Percentiles rank a stretch among this genome's conserved stretches.
These are phyloP conservation scores for Penicillium pancosmium DNA, from an alignment of 495 filamentous ascomycete species.

Conservation along the genomic window DNA sequence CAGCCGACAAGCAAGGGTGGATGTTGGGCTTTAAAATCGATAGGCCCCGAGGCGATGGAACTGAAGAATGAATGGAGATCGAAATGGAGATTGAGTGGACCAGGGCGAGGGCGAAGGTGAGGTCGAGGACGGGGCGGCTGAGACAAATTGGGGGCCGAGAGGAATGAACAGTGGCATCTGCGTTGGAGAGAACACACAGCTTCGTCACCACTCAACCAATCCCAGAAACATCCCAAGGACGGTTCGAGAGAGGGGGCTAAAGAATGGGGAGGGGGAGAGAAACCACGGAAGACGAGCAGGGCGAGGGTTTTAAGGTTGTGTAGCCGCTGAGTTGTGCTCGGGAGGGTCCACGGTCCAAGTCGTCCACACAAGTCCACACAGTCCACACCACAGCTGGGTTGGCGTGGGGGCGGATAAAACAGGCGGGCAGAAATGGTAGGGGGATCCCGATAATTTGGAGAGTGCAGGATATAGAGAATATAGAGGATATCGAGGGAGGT, in stretches of 20 bases:
- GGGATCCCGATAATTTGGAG: background rate
- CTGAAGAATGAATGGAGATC: background rate
- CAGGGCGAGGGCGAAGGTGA: background rate
- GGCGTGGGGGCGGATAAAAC: background rate
- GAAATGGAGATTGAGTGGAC: background rate
- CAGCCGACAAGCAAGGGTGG: constrained; percentile 12
- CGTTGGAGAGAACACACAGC: background rate
- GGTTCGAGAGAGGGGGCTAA: constrained; percentile 1
- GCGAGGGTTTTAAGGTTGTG: constrained; percentile 17
- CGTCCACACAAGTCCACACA: too few species aligned
- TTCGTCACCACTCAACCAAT: constrained; percentile 19
- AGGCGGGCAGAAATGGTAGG: background rate
- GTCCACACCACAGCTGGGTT: too few species aligned
- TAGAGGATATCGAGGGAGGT: background rate
- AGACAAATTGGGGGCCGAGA: background rate
- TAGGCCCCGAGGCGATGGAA: background rate
- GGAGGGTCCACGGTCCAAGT: constrained; percentile 11
- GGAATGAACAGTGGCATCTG: background rate
- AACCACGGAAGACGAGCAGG: constrained; percentile 7
- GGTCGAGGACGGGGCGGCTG: background rate
- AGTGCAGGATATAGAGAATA: background rate
- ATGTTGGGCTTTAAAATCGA: background rate
- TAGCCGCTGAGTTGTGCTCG: constrained; percentile 14
- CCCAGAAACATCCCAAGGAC: constrained; percentile 13
- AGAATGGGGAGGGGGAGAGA: background rate